Conservation (phyloP, 495 filamentous ascomycete genomes). For the Aspergillus steynii region DNA sequence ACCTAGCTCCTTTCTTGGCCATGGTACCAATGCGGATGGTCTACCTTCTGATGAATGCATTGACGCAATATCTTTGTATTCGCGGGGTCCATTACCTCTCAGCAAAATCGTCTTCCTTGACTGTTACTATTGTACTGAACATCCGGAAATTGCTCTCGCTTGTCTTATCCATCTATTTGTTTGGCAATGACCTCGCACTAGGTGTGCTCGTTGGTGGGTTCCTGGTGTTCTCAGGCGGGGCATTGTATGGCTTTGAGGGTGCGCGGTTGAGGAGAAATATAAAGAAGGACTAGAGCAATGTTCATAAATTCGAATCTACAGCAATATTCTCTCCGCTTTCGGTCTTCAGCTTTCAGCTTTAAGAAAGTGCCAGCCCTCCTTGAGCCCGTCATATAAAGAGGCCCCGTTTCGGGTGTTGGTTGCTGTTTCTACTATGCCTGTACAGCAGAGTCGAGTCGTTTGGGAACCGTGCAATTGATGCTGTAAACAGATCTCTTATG, state of each 20-base stretch:
- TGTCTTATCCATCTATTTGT: constrained; percentile 85
- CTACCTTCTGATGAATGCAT: constrained; percentile 73
- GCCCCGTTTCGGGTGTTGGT: no score
- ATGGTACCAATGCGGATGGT: constrained; percentile 69
- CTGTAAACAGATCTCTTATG: no score
- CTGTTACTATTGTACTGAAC: constrained; percentile 94
- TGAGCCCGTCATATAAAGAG: no score
- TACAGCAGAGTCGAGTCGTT: no score
- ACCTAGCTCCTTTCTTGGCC: constrained; percentile 22
- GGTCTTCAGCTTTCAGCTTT: no score
- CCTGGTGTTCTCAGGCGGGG: constrained; percentile 86
- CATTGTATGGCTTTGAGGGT: constrained; percentile 81
- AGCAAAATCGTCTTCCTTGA: constrained; percentile 82
- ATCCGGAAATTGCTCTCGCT: constrained; percentile 93
- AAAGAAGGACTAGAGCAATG: constrained; percentile 21
- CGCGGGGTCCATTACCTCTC: constrained; percentile 90
- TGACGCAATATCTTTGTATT: constrained; percentile 94
- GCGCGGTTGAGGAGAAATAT: constrained; percentile 34
- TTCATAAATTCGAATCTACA: neutral
- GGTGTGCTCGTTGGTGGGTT: constrained; percentile 78
- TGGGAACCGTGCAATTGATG: no score
- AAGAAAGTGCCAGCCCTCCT: no score
- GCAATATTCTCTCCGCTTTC: no score
- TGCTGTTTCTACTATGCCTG: no score
- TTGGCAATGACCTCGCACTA: constrained; percentile 75